A percentile compares a stretch with the other conserved stretches of the same genome.
Conservation (phyloP, 768 basidiomycete species). For the Termitomyces sp. region DNA sequence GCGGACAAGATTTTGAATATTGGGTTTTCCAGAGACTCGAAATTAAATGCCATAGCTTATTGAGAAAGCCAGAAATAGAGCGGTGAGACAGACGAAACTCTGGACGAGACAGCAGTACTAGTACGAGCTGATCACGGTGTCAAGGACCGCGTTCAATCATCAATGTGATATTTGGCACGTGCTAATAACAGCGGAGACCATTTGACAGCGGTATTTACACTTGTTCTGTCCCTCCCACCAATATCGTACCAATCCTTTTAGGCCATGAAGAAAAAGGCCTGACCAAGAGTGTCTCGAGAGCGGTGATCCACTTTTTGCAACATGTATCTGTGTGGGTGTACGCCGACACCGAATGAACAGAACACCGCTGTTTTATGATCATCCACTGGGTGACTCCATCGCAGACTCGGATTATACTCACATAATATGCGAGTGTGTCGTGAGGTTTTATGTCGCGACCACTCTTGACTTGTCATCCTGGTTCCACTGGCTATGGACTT, state of each 20-base stretch:
- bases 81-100: background rate
- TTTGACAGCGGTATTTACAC: too few relatives aligned
- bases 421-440: background rate
- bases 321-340: background rate
- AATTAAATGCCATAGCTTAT: slow-evolving; percentile 44
- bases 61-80: background rate
- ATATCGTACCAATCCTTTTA: too few relatives aligned
- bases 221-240: too few relatives aligned
- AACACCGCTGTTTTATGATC: background rate
- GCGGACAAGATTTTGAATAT: slow-evolving; percentile 70
- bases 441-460: background rate
- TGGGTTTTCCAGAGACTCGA: slow-evolving; percentile 48
- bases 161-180: slow-evolving; percentile 9
- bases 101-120: background rate
- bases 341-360: background rate
- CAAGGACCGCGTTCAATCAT: slow-evolving; percentile 12
- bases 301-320: background rate
- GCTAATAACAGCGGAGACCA: background rate
- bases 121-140: slow-evolving; percentile 5
- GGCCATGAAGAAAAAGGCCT: too few relatives aligned
- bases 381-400: background rate
- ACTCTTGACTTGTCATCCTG: background rate
- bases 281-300: too few relatives aligned
- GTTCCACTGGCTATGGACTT: background rate
- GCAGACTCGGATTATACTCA: background rate